Base-by-base conservation (phyloP, 2,329 filamentous ascomycete genomes). In the Fusarium pseudoanthophilum region DNA sequence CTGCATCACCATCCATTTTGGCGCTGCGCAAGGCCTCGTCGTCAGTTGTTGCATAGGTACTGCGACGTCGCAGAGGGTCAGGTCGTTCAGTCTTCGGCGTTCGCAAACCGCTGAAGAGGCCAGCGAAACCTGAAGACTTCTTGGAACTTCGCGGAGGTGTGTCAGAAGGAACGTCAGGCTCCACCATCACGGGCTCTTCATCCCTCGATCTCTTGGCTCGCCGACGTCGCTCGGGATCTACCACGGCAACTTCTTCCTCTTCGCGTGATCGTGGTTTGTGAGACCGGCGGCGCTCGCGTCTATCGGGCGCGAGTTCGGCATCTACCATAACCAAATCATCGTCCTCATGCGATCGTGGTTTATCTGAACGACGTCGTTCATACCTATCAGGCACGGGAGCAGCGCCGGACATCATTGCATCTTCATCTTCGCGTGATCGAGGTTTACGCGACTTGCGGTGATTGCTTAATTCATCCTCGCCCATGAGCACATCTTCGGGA, bases 401-500 rank as follows among this genome's bases (percentile, higher is more conserved):
- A 26, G 75, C 78, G 60, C 85, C 84, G 15, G 80, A 82, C 84
- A 89, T 87, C 53, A 87, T 80, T 49, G 86, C 82, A 53, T 89
- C 87, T 30, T 88, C 76, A 7, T 78, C 76, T 48, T 77, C 75
- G n/a, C 69, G 67, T 11, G 71, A 64, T 39, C 75, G 73, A 9
- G 67, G 43, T 72, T 85, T 90, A 63, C 87, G 87, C 34, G 79
- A 77, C 34, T 70, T 84, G 59, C 82, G 84, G 71, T 81, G 84
- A 71, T 81, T 82, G 79, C 64, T 79, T 20, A 82, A 80, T 60
- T 82, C 83, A 45, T 85, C 85, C 30, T 88, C 75, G 84, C 95
- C 90, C 5, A 96, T 90, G 59, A 87, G 87, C 46, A 86, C 84
- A 37, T 92, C 89, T 36, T 95, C 93, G 5, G 92, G 90, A 14